Evolutionary conservation across 352 stramenopile species (phyloP), one percentile per base, ranked within the genome.

Genomic region (Phytopythium litorale): DNA sequence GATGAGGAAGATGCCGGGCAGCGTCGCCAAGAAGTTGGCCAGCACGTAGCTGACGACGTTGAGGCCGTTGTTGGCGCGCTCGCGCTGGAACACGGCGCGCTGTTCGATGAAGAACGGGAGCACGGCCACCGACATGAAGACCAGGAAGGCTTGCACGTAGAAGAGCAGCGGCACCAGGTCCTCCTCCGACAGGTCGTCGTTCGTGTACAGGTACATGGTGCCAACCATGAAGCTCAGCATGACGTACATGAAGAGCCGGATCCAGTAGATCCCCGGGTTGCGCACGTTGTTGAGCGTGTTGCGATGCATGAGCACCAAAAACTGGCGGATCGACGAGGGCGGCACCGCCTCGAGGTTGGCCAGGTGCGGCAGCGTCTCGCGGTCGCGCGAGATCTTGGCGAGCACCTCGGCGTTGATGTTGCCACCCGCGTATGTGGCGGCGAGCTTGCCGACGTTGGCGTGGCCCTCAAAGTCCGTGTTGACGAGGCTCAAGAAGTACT

Each of bases 81-180:
- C 91, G 16, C 90, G 87, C 53, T 92, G 64, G 42, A 97, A 88
- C 42, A 96, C 89, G 8, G 75, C 77, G 55, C 89, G 74, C 58
- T 96, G 77, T 51, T 96, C 80, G 56, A 97, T 78, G 37, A 95
- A 76, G 43, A 87, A 85, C 1, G 91, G 91, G n/a, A 97, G 60
- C 4, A 79, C 81, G 4, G 89, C 89, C 18, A 97, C 79, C 7
- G 75, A 91, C 88, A 97, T 97, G 71, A 96, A 97, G 21, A 94
- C 85, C 51, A 97, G 71, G 64, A 97, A 97, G 13, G 88, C 87
- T 51, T 94, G 83, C 6, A 93, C 78, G 72, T 93, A 97, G 67
- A 96, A 97, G 7, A 97, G 67, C 30, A 97, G 64, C 12, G 85
- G 75, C 21, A 87, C 75, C 3, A 68, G 72, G 59, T 85, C 76